A percentile compares a stretch with the other conserved stretches of the same genome.
Conservation (phyloP, 2,329 filamentous ascomycete genomes). For the Fusarium vanettenii region DNA sequence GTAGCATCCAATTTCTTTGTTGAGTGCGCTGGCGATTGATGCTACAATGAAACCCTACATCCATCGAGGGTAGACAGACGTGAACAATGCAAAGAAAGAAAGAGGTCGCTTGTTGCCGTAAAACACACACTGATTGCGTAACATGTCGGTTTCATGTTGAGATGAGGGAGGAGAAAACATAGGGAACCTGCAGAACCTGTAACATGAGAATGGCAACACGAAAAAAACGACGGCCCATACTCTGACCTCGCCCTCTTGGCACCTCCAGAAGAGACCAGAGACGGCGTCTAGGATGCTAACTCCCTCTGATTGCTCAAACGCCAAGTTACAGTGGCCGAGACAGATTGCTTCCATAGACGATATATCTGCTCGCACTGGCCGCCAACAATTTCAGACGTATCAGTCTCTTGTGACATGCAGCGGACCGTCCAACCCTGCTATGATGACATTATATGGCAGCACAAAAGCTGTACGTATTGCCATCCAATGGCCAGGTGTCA, state of each 20-base stretch:
- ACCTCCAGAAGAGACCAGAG: neutral
- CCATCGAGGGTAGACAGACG: neutral
- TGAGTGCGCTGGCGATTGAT: neutral
- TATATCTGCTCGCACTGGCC: neutral
- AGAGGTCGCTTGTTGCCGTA: neutral
- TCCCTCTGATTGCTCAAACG: neutral
- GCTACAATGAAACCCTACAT: neutral
- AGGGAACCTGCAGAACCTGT: constrained; percentile 15
- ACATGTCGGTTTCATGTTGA: constrained; percentile 19
- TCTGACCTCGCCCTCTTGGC: neutral
- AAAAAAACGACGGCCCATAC: neutral
- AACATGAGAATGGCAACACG: neutral
- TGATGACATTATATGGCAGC: neutral
- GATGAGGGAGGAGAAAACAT: constrained; percentile 2
- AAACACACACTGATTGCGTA: constrained; percentile 11
- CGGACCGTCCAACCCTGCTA: neutral
- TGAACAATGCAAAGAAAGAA: neutral
- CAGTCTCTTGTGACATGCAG: neutral
- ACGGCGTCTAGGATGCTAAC: neutral
- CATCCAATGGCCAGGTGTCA: neutral
- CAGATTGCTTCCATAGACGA: constrained; percentile 11
- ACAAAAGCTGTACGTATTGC: neutral
- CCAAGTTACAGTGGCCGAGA: neutral
- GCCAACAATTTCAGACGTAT: neutral
- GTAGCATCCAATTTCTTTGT: neutral